Evolutionary conservation across 495 filamentous ascomycete genomes (phyloP), one percentile per base, ranked within the genome.

Genomic region (Geopyxis carbonaria): DNA sequence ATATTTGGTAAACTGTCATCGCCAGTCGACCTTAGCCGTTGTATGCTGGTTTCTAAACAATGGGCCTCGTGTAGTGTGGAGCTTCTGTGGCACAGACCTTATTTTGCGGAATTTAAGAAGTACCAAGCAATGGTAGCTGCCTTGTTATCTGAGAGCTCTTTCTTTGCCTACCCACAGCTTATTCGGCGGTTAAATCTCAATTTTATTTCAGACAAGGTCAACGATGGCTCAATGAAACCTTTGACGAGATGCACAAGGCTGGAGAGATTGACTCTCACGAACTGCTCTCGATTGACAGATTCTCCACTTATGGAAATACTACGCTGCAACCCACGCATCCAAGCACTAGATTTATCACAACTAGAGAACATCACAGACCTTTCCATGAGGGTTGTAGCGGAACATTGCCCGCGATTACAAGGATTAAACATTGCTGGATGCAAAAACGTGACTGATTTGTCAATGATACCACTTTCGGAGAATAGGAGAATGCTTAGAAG

Each of bases 51-150:
- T 5, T 92, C 76, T 51, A 83, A 82, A 55, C 73, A 75, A 45
- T 99, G 91, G 91, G 78, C 91, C 30, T 67, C 77, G 43, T 94
- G 94, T 54, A 78, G 75, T 34, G 91, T 95, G 22, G 89, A 87
- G 38, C 70, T 93, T 31, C 66, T 97, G 9, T 97, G 89, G 89
- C 86, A 95, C 56, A 71, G 89, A 33, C 89, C 91, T 2, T 71
- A 80, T 20, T 93, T 89, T 61, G 80, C 78, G 44, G 80, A 70
- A 40, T 95, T 85, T 80, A 53, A 66, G 13, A 80, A 79, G 48
- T 69, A 93, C 46, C 64, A 70, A 47, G 75, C 65, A 38, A 85
- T 95, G 48, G 80, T 83, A 47, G 61, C 65, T 13, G 79, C 91
- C 1, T 71, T 94, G 21, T 65, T 74, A 23, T 61, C 73, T 22